phyloP scores from a whole-genome alignment of 1,139 yeast species.

The Geotrichum reessii region DNA sequence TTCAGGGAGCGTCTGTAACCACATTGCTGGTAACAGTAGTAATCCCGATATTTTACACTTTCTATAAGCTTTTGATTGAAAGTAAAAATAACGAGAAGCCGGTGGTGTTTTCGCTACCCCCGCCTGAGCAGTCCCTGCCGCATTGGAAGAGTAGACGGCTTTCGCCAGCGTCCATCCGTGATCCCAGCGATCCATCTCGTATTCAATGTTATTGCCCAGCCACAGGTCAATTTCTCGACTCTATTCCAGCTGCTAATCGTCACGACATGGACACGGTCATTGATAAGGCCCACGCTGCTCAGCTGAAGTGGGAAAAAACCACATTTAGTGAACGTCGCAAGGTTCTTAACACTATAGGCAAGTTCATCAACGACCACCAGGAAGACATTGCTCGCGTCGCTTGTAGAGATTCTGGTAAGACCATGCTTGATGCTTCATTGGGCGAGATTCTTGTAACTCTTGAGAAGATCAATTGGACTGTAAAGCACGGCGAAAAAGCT shows the following conservation, averaged over 20 bases:
- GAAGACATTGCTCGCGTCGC: slow-evolving; percentile 85
- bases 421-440: slow-evolving; percentile 91
- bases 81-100: slow-evolving; percentile 16
- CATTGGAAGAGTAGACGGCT: slow-evolving; percentile 90
- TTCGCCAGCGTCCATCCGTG: slow-evolving; percentile 51
- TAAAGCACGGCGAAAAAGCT: slow-evolving; percentile 71
- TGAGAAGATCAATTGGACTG: slow-evolving; percentile 86
- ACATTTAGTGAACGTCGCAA: slow-evolving; percentile 60
- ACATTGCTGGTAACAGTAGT: slow-evolving; percentile 14
- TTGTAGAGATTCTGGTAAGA: slow-evolving; percentile 93
- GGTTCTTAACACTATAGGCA: slow-evolving; percentile 63
- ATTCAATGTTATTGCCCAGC: slow-evolving; percentile 94
- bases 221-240: slow-evolving; percentile 82
- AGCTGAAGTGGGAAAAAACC: slow-evolving; percentile 51
- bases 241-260: slow-evolving; percentile 54
- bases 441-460: slow-evolving; percentile 89
- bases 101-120: slow-evolving; percentile 40
- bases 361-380: slow-evolving; percentile 73
- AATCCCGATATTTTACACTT: slow-evolving; percentile 10
- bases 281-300: slow-evolving; percentile 48
- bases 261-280: slow-evolving; percentile 68
- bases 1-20: slow-evolving; percentile 10
- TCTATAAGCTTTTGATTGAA: slow-evolving; percentile 16
- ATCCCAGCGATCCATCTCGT: slow-evolving; percentile 52
- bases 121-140: slow-evolving; percentile 80